Evolutionary conservation across 805 yeast species (phyloP).

Genomic region (Cyberlindnera suaveolens): DNA sequence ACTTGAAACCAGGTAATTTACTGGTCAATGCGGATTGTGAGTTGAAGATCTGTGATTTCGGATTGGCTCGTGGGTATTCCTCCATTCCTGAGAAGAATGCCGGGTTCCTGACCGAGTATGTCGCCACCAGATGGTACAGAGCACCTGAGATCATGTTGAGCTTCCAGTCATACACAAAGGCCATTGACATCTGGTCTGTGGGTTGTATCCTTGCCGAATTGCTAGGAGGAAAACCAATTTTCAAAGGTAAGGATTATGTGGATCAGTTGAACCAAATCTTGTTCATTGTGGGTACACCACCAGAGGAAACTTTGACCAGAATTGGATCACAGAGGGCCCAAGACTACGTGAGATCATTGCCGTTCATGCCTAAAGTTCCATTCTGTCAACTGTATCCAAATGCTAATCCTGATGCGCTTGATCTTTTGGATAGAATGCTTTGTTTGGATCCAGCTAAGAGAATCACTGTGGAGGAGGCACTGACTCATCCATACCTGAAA

Average conservation of each 20-base stretch:
- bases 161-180: conserved; percentile 90
- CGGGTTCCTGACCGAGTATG: conserved; percentile 96
- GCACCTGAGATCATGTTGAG: conserved; percentile 97
- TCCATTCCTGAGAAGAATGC: conserved; percentile 77
- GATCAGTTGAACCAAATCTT: conserved; percentile 89
- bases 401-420: conserved; percentile 85
- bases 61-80: conserved; percentile 88
- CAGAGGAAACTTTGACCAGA: conserved; percentile 56
- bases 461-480: conserved; percentile 82
- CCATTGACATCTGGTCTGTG: conserved; percentile 96
- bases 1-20: conserved; percentile 88
- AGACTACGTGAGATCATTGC: conserved; percentile 81
- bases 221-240: conserved; percentile 83
- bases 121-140: conserved; percentile 97
- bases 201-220: conserved; percentile 96
- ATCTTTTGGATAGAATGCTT: conserved; percentile 68
- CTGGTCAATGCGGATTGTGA: conserved; percentile 96
- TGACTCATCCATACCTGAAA: conserved; percentile 80
- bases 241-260: conserved; percentile 93
- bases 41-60: conserved; percentile 93
- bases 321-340: conserved; percentile 88
- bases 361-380: conserved; percentile 76
- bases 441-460: conserved; percentile 83
- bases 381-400: conserved; percentile 66
- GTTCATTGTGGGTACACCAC: conserved; percentile 87